These are phyloP conservation scores for Lactuca sativa DNA, from an alignment of 129 eudicot genomes.

Conservation along the genomic window DNA sequence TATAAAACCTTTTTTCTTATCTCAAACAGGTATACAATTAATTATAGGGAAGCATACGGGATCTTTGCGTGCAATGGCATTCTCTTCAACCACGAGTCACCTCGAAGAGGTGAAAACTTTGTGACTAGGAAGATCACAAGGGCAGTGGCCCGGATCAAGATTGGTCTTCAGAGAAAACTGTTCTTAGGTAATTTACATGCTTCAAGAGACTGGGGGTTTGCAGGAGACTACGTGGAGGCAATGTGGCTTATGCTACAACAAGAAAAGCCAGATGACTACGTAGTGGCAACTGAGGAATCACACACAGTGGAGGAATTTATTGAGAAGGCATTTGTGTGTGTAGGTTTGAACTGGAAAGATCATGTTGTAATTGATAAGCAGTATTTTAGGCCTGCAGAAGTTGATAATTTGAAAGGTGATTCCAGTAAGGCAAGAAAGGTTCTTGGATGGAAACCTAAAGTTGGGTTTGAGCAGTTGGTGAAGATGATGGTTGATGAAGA, in stretches of 20 bases:
- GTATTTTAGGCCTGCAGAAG: slow-evolving; percentile 91
- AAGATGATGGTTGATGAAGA: slow-evolving; percentile 99
- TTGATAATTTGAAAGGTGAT: slow-evolving; percentile 94
- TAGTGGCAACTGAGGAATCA: slow-evolving; percentile 94
- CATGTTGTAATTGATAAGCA: slow-evolving; percentile 86
- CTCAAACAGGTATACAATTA: slow-evolving; percentile 69
- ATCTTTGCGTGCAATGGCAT: slow-evolving; percentile 95
- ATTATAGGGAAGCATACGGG: slow-evolving; percentile 94
- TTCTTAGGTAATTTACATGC: slow-evolving; percentile 89
- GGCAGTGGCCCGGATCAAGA: slow-evolving; percentile 95
- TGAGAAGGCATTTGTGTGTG: slow-evolving; percentile 82
- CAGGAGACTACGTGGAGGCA: slow-evolving; percentile 99
- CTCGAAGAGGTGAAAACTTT: slow-evolving; percentile 93
- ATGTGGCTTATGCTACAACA: slow-evolving; percentile 99
- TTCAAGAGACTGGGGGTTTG: slow-evolving; percentile 98
- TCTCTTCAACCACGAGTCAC: slow-evolving; percentile 92
- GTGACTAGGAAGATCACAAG: slow-evolving; percentile 96
- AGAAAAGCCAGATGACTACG: slow-evolving; percentile 95
- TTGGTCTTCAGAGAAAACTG: slow-evolving; percentile 84
- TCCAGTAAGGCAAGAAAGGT: slow-evolving; percentile 80
- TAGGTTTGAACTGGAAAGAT: slow-evolving; percentile 85
- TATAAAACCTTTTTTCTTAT: background rate
- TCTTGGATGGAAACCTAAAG: slow-evolving; percentile 92
- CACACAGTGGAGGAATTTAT: slow-evolving; percentile 96
- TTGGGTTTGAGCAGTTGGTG: slow-evolving; percentile 91